These are phyloP conservation scores for Sinapis alba DNA, from an alignment of 441 rosid species.

Conservation along the genomic window DNA sequence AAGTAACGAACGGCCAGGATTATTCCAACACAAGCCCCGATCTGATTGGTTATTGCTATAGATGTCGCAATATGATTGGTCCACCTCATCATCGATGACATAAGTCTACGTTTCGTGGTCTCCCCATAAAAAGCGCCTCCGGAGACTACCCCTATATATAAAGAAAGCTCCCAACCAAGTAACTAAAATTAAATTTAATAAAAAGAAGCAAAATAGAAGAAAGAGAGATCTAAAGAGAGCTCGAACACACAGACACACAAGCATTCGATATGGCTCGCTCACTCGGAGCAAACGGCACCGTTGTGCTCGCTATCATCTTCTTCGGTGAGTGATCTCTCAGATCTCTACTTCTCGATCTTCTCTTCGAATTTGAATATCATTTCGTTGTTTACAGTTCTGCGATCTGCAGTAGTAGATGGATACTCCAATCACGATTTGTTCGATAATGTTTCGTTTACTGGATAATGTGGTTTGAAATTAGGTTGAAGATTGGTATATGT, in stretches of 20 bases:
- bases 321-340: conserved; percentile 46
- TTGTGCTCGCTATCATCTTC: conserved; percentile 55
- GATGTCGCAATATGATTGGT: background rate
- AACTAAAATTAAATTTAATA: background rate
- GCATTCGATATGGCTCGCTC: conserved; percentile 27
- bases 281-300: conserved; percentile 48
- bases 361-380: background rate
- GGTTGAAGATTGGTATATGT: too few relatives aligned
- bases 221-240: conserved; percentile 2
- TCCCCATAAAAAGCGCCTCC: background rate
- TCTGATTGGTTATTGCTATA: conserved; percentile 21
- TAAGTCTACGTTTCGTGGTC: conserved; percentile 17
- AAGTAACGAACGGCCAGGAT: conserved; percentile 27
- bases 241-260: background rate
- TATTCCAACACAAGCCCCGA: conserved; percentile 30
- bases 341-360: background rate
- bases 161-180: background rate
- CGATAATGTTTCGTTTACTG: too few relatives aligned
- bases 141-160: background rate
- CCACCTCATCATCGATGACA: background rate
- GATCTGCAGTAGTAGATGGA: too few relatives aligned
- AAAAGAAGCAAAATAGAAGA: background rate
- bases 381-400: background rate
- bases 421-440: too few relatives aligned
- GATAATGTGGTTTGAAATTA: too few relatives aligned